These are phyloP conservation scores for Rutstroemia sp. DNA, from an alignment of 2,329 filamentous ascomycete species.

Conservation along the genomic window DNA sequence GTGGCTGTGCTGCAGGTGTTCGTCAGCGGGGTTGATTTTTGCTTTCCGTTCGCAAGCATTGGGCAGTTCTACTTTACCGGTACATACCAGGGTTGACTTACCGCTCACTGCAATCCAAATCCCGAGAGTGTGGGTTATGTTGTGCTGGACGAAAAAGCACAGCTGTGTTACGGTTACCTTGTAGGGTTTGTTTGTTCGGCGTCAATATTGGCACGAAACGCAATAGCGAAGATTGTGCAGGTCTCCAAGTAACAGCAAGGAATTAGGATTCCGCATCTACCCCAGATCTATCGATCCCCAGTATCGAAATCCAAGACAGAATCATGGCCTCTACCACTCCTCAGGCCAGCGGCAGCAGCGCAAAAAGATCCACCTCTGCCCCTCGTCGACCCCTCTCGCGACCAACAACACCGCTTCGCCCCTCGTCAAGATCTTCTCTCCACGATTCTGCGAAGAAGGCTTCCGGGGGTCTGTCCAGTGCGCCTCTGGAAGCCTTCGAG, in stretches of 20 bases:
- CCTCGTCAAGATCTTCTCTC: slow-evolving; percentile 82
- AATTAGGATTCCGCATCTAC: too few relatives aligned
- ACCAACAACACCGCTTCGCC: slow-evolving; percentile 85
- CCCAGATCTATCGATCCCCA: too few relatives aligned
- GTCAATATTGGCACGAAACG: too few relatives aligned
- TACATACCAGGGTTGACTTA: too few relatives aligned
- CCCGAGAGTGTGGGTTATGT: background rate
- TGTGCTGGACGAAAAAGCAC: background rate
- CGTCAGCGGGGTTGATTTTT: background rate
- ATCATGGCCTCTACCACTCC: slow-evolving; percentile 24
- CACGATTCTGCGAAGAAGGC: slow-evolving; percentile 57
- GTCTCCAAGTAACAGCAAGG: too few relatives aligned
- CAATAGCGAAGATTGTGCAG: too few relatives aligned
- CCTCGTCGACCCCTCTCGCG: slow-evolving; percentile 34
- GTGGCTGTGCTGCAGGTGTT: background rate
- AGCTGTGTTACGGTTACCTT: too few relatives aligned
- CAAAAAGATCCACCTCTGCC: slow-evolving; percentile 23
- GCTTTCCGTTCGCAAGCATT: too few relatives aligned
- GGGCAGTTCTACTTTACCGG: too few relatives aligned
- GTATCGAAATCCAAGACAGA: too few relatives aligned
- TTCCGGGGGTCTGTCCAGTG: slow-evolving; percentile 45
- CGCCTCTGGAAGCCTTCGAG: slow-evolving; percentile 76
- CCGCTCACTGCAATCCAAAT: background rate
- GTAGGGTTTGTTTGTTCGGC: too few relatives aligned
- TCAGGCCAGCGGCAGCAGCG: slow-evolving; percentile 21